Evolutionary conservation across 805 yeast genomes (phyloP), one percentile per base, ranked within the genome.

Genomic region (Yarrowia porcina): DNA sequence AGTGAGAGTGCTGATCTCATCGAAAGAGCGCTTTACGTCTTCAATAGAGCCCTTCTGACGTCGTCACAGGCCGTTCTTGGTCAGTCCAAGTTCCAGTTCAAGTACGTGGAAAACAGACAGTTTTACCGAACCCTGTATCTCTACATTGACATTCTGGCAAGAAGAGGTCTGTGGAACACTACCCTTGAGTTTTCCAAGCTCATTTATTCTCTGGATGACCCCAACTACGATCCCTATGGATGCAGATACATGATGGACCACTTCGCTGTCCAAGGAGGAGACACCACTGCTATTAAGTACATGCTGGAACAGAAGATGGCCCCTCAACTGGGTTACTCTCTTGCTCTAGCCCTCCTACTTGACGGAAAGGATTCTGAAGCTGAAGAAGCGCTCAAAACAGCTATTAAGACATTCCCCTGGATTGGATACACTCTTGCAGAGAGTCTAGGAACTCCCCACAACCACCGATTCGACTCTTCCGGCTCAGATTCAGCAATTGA

Each of bases 161-260:
- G 88, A 68, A 82, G 89, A 69, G 89, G 96, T 4, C 88, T 93
- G 1, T 84, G 82, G 69, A 80, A 75, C 64, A 90, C 97, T 0
- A 96, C 96, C 0, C 80, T 89, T 44, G 83, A 84, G 42, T 90
- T 86, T 76, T 82, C 88, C 68, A 90, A 89, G 71, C 77, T 86
- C 6, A 76, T 90, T 54, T 76, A 88, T 66, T 82, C 91, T 1
- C 75, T 91, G 30, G 78, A 83, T 35, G 74, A 73, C 39, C 25
- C 23, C 2, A 80, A 84, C 1, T 89, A 87, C 63, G 97, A 91
- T 75, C 96, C 96, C 1, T 76, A 86, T 60, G 96, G 96, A 21
- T 90, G 87, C 12, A 80, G 96, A 66, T 86, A 87, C 69, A 88
- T 90, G 72, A 84, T 91, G 67, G 97, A 91, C 71, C 85, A 82